Evolutionary conservation across 2,329 filamentous ascomycete genomes (phyloP), one percentile per base, ranked within the genome.

Genomic region (Fusarium buxicola): DNA sequence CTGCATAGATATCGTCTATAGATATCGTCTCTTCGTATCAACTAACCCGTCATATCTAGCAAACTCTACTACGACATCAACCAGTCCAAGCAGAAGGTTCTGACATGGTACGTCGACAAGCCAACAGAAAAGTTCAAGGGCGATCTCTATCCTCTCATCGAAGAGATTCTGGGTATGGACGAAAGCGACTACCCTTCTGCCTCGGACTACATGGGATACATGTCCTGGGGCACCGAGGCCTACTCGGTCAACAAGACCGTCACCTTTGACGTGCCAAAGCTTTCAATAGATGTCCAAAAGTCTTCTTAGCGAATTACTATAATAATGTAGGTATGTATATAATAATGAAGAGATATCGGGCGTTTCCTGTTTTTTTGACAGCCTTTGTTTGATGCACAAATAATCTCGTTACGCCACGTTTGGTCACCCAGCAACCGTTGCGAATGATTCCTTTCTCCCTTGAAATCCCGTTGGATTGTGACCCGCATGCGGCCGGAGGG

Each of bases 211-310:
- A 69, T 86, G 15, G 83, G 83, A 16, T 82, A 84, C 60, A 73
- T 85, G 64, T 76, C 76, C 40, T 81, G 86, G 60, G 84, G 84
- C 18, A 79, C 80, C 12, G 84, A 86, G 68, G 76, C 82, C 1
- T 82, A 81, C 70, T 79, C 72, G 7, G 73, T 78, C 8, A 53
- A 68, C 21, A 65, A 69, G 5, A 79, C 78, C 34, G 82, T 84
- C 46, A 86, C 83, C 2, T 84, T 86, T 60, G 73, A 73, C 30
- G 81, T 83, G 4, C 72, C 76, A 8, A 55, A 68, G 18, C 62
- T 80, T 34, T 71, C 75, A 25, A 75, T 81, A 60, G 72, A 78
- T 36, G 68, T 77, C n/a, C 58, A 66, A 41, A 66, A 58, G 46
- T 40, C 39, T 18, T 41, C 11, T 38, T 58, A 44, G 31, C 32